Base-by-base conservation (phyloP, 805 yeast genomes). In the Spencermartinsiella europaea region DNA sequence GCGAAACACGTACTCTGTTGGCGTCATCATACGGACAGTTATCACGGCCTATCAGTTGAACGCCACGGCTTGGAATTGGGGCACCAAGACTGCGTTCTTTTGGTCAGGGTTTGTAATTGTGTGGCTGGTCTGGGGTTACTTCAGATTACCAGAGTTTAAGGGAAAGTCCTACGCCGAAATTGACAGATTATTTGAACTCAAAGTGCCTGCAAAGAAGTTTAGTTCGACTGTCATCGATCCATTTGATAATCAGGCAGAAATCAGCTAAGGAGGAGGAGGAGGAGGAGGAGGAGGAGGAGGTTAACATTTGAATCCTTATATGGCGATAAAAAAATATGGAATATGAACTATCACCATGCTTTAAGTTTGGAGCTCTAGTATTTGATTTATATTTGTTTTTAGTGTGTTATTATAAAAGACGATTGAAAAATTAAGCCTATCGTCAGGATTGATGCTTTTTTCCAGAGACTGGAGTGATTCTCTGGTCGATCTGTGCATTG, bases 81-180 rank as follows among this genome's bases (percentile, higher is more conserved):
- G 70, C 17, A 74, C 72, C n/a, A 73, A 74, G 53, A 68, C 75
- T 20, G 77, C 70, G 3, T 73, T 71, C 53, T 65, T 75, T 46
- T 67, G 74, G 69, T 71, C 68, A 39, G 78, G 70, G 59, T 3
- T 54, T 64, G 15, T 15, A 3, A 14, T 38, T 15, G 15, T 38
- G 14, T 21, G 35, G 14, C 14, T 15, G 71, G 4, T 63, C 36
- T 76, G 78, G 77, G 62, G 68, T 31, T 73, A 65, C 60, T 72
- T 76, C 61, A 72, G 74, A 39, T 65, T 79, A 42, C 85, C 86
- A 8, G 86, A 80, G 59, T 74, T 82, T 22, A 70, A 70, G 53
- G 75, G 72, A 37, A 69, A 80, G 59, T 75, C 83, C 0, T 78
- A 68, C 57, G 81, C 77, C 38, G 85, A 80, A 57, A 65, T 80